Evolutionary conservation across 164 flowering plant species (phyloP).

Genomic region (Pachysandra terminalis): DNA sequence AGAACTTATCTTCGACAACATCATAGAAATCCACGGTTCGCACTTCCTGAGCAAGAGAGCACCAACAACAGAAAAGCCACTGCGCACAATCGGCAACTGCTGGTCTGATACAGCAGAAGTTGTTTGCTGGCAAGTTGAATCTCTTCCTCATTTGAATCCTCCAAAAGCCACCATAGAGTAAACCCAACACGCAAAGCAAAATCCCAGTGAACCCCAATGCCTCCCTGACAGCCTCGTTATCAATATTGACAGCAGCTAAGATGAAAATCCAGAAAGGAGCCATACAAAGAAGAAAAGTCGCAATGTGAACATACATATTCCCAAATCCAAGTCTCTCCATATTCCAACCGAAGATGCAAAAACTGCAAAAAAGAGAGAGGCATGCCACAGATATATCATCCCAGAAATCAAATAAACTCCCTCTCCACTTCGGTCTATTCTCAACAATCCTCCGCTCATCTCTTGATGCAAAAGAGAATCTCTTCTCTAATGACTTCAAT

Average conservation of each 20-base stretch:
- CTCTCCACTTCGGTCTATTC: slow-evolving; percentile 71
- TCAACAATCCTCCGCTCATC: slow-evolving; percentile 42
- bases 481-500: slow-evolving; percentile 49
- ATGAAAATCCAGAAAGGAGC: slow-evolving; percentile 91
- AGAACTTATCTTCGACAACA: slow-evolving; percentile 62
- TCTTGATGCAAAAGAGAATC: slow-evolving; percentile 63
- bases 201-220: slow-evolving; percentile 59
- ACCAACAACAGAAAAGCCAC: slow-evolving; percentile 97
- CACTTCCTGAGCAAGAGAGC: slow-evolving; percentile 93
- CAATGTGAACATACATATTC: slow-evolving; percentile 94
- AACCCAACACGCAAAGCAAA: slow-evolving; percentile 70
- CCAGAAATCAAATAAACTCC: slow-evolving; percentile 83
- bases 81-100: slow-evolving; percentile 64
- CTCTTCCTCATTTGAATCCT: slow-evolving; percentile 94
- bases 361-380: slow-evolving; percentile 77
- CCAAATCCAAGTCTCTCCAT: slow-evolving; percentile 98
- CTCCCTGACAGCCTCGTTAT: slow-evolving; percentile 55
- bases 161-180: slow-evolving; percentile 98
- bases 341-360: slow-evolving; percentile 96
- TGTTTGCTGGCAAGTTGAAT: slow-evolving; percentile 63
- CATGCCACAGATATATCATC: slow-evolving; percentile 77
- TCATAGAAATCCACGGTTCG: slow-evolving; percentile 81
- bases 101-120: slow-evolving; percentile 60
- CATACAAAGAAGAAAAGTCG: slow-evolving; percentile 74
- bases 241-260: slow-evolving; percentile 77